Evolutionary conservation across 139 green algal species (phyloP), one percentile per base, ranked within the genome.

Genomic region (Auxenochlorella pyrenoidosa): DNA sequence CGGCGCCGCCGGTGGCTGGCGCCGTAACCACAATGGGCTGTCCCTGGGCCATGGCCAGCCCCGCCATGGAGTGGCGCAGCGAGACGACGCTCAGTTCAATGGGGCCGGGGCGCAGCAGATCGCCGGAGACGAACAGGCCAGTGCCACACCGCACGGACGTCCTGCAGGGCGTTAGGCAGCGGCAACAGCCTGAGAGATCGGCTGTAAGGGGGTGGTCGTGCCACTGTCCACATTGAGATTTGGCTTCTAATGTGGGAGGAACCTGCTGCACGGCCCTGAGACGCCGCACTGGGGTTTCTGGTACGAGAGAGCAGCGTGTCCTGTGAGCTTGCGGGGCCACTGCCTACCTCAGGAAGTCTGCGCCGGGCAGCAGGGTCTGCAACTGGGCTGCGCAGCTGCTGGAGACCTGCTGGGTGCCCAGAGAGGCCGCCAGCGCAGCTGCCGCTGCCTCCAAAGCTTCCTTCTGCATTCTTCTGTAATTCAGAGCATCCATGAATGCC

Each of bases 121-220:
- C 68, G 47, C 72, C 83, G 43, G 88, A 84, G 1, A 91, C 75
- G 60, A 91, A 89, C 44, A 91, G 83, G 36, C 88, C 88, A 2
- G 43, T 43, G 38, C 87, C 87, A 40, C 51, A 80, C 4, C 87
- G 82, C 79, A 90, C 32, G 8, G 87, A 88, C 6, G 63, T 72
- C 44, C 87, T 90, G 86, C 36, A 59, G 1, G 12, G 16, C 22
- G 58, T 34, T 1, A 38, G 24, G 34, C 32, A 5, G 79, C 13
- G 43, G 75, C 75, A 47, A 13, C 24, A 26, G 41, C 41, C 28
- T 34, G 15, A 44, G 21, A 0, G 1, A 19, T 18, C 21, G n/a
- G n/a, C 5, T 30, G 70, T 18, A 32, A n/a, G 5, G 18, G 71
- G 0, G 71, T 34, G 16, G 36, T 54, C 0, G 12, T 6, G 4